A percentile compares a stretch with the other conserved stretches of the same genome.
These are phyloP conservation scores for Sanghuangporus sanghuang DNA, from an alignment of 1,284 basidiomycete genomes.

Conservation along the genomic window DNA sequence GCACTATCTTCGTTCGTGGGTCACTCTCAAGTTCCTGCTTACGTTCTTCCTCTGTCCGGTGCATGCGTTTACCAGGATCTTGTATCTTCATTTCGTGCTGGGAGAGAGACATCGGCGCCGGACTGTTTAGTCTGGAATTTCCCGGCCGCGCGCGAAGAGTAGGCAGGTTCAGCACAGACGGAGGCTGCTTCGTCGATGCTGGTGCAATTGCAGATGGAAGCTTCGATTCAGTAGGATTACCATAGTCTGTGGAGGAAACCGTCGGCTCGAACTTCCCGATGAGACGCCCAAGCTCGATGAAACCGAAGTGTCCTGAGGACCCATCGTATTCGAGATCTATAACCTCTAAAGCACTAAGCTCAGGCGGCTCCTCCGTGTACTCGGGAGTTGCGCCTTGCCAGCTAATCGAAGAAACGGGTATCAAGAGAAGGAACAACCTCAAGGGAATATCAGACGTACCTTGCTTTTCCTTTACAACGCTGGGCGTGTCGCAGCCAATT, in stretches of 20 bases:
- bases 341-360: slow-evolving; percentile 10
- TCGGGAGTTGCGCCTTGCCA: slow-evolving; percentile 3
- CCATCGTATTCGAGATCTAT: slow-evolving; percentile 13
- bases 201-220: neutral
- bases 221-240: neutral
- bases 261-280: slow-evolving; percentile 13
- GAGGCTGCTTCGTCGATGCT: neutral
- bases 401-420: neutral
- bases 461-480: slow-evolving; percentile 9
- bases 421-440: neutral
- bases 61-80: slow-evolving; percentile 11
- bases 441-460: neutral
- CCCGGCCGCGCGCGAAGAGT: slow-evolving; percentile 9
- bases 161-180: slow-evolving; percentile 2
- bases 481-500: slow-evolving; percentile 17
- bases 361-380: neutral
- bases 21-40: slow-evolving; percentile 18
- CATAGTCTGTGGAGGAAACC: slow-evolving; percentile 14
- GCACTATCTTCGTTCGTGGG: slow-evolving; percentile 16
- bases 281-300: slow-evolving; percentile 13
- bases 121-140: neutral
- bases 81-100: neutral
- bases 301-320: slow-evolving; percentile 7
- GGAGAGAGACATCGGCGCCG: neutral
- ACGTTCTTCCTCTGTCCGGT: slow-evolving; percentile 17